Evolutionary conservation across 805 yeast species (phyloP), one percentile per base, ranked within the genome.

Genomic region (Suhomyces sp.): DNA sequence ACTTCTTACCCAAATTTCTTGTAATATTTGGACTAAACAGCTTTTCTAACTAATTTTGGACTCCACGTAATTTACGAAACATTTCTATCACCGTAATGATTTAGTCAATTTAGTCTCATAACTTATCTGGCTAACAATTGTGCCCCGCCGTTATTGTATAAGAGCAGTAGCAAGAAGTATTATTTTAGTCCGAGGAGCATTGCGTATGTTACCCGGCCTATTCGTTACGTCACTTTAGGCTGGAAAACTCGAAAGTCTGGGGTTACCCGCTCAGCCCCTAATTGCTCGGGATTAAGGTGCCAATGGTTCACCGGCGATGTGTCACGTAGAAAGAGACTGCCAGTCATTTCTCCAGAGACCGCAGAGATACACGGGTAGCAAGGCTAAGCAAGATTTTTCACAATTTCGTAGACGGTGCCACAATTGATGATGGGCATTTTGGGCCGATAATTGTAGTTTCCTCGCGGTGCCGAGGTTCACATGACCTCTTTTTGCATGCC

Each of bases 401-500:
- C 9, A 31, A 6, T 5, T 3, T 6, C n/a, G 35, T 1, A 31
- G 35, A n/a, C 17, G 9, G 17, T 31, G 17, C 17, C 35, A 6
- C 9, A 31, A 31, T n/a, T 31, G 17, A 31, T 31, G 35, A 31
- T 12, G 12, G 31, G 31, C n/a, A 27, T 6, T 31, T n/a, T n/a
- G 15, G 35, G 9, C 12, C 19, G 22, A n/a, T n/a, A 8, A 10
- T 19, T 19, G 9, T 17, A 8, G 41, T 37, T 15, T 3, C 22
- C 41, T 17, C 22, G 22, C 22, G 22, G 41, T 37, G 22, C 41
- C 46, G 39, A 44, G 39, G 10, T 44, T 44, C 47, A 44, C 47
- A 44, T 44, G 47, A 44, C 25, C 47, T 9, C 12, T 29, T 17
- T 10, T 37, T 9, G 13, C 6, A 37, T 19, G 25, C 25, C 10